phyloP scores from a whole-genome alignment of 2,329 filamentous ascomycete species.

The Pseudogymnoascus sp. region DNA sequence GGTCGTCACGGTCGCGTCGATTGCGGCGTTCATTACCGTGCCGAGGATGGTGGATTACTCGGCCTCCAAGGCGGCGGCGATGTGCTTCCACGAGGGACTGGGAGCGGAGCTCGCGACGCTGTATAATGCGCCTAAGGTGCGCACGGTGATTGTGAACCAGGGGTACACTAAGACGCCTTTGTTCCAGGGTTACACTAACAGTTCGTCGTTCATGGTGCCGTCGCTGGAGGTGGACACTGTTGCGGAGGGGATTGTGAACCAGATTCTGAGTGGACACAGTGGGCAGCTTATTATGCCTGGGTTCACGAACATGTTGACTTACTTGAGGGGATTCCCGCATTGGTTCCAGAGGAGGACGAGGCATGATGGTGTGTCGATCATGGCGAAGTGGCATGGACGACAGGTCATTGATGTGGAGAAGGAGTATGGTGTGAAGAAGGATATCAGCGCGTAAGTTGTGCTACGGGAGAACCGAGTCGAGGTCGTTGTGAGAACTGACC shows the following conservation, averaged over 20 bases:
- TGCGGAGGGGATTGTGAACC: constrained; percentile 53
- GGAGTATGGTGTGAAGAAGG: constrained; percentile 20
- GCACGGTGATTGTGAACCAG: constrained; percentile 60
- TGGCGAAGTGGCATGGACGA: constrained; percentile 26
- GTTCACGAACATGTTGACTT: constrained; percentile 34
- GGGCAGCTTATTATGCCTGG: constrained; percentile 50
- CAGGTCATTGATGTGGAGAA: constrained; percentile 28
- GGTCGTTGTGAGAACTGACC: background rate
- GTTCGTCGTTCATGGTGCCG: constrained; percentile 44
- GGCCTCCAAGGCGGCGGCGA: constrained; percentile 57
- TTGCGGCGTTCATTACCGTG: constrained; percentile 53
- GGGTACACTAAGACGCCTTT: constrained; percentile 56
- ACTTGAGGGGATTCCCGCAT: constrained; percentile 48
- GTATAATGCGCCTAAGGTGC: constrained; percentile 56
- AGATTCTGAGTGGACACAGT: constrained; percentile 51
- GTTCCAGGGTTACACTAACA: constrained; percentile 48
- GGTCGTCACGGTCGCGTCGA: constrained; percentile 61
- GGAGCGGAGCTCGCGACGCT: constrained; percentile 49
- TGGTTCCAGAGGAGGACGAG: constrained; percentile 55
- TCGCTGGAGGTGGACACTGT: constrained; percentile 54
- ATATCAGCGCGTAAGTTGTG: constrained; percentile 21
- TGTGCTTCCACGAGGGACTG: constrained; percentile 62
- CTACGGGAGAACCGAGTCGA: background rate
- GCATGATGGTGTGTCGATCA: constrained; percentile 28
- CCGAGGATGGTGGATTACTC: constrained; percentile 63